These are phyloP conservation scores for Miscanthus sacchariflorus DNA, from an alignment of 202 grass and related monocot species.

Conservation along the genomic window DNA sequence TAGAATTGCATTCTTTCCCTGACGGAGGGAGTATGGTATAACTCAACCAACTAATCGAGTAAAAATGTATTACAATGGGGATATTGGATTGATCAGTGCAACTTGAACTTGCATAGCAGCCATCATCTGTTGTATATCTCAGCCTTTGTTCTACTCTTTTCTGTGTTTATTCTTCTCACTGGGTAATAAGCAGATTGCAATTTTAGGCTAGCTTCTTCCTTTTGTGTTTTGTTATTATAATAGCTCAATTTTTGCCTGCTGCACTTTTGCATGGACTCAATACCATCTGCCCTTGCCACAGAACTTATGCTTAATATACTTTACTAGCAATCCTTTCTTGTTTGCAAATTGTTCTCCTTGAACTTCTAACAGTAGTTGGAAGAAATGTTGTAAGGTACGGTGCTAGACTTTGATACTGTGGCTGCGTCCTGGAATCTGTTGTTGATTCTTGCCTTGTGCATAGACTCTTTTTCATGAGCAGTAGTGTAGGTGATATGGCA, in stretches of 20 bases:
- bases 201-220: background rate
- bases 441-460: background rate
- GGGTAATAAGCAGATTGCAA: background rate
- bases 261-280: conserved; percentile 3
- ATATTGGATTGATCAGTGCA: background rate
- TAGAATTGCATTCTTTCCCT: background rate
- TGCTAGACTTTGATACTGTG: background rate
- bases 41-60: background rate
- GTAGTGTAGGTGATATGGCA: background rate
- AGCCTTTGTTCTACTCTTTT: background rate
- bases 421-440: background rate
- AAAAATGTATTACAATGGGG: background rate
- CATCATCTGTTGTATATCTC: conserved; percentile 24
- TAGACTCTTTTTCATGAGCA: background rate
- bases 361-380: background rate
- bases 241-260: background rate
- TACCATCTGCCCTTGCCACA: conserved; percentile 10
- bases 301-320: conserved; percentile 5
- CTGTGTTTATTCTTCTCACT: background rate
- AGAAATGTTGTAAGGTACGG: conserved; percentile 2
- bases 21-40: background rate
- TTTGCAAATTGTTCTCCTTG: conserved; percentile 26
- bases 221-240: background rate
- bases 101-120: background rate
- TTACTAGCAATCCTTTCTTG: conserved; percentile 6